Base-by-base conservation (phyloP, 2,329 filamentous ascomycete genomes). In the Verticillium tricorpus region DNA sequence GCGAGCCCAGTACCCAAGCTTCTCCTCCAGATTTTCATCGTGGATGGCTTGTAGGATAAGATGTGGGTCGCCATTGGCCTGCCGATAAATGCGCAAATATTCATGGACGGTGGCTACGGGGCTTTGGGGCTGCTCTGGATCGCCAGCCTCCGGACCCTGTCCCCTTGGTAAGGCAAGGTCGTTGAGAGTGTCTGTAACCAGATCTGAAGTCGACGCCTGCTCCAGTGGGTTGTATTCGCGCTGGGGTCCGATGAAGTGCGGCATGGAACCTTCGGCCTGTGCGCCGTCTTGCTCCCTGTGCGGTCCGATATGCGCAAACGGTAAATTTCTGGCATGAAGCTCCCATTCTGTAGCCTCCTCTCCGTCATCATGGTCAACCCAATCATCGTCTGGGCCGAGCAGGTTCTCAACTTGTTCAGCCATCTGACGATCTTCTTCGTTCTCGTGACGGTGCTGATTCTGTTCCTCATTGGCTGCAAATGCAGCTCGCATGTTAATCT, bases 401-500 rank as follows among this genome's bases (percentile, higher is more conserved):
- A 56, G 54, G 28, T 56, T 56, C 32, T 58, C 22, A 31, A 63
- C 58, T 19, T 67, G 63, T 17, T 61, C 65, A 19, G 66, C 67
- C 1, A 64, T 60, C 19, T 65, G 56, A 2, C 37, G 56, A 9
- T 60, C 35, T 7, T 56, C 52, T 4, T 57, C 45, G 14, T 64
- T 28, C 4, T 63, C 52, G 2, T 61, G 35, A 17, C 59, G 57
- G 3, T 39, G 60, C 15, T 64, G 56, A 5, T 34, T 52, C 22
- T 63, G 54, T 6, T 35, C 25, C 25, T 57, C 62, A 28, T 31
- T 56, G 8, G 79, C 83, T 12, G 83, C 86, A 70, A 88, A 84
- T 3, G 84, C 85, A 9, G 84, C 89, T 0, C 87, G 89, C 80
- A 95, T 89, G 69, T 96, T 96, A 67, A 95, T 89, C 66, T 93